Evolutionary conservation across 2,329 filamentous ascomycete genomes (phyloP), one percentile per base, ranked within the genome.

Genomic region (Penicillium concentricum): DNA sequence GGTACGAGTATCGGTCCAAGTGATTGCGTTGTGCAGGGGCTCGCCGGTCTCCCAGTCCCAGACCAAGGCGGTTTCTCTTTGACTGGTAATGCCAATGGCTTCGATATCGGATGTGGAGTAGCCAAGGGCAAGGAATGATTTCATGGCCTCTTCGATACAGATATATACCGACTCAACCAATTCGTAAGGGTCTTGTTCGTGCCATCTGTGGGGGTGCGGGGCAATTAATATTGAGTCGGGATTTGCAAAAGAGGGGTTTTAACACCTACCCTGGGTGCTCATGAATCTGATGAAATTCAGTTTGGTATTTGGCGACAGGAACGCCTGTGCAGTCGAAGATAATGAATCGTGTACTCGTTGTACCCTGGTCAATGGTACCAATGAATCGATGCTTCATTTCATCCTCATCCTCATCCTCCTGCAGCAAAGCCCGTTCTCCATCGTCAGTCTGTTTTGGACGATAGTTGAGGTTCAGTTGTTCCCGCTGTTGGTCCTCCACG

Each of bases 351-450:
- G 91, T 90, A 57, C 89, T 93, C 32, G 92, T 96, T 13, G 92
- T 96, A 57, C 92, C 92, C 69, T 95, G 91, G 71, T 96, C 92
- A 71, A 96, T 92, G 65, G 89, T 90, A 58, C 91, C 92, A 59
- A 96, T 87, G 69, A 90, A 96, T 45, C 63, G 72, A 34, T 74
- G 65, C 54, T 74, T 74, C 39, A 74, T 61, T 47, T 70, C 71
- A 49, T 70, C 67, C 43, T 63, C 68, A 1, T 61, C 60, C 54
- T 35, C 4, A 5, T 74, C 71, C 34, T 74, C 66, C 39, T 74
- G 71, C 10, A 75, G 37, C n/a, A 75, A 30, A 3, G 72, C 71
- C 13, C 72, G 71, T 10, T 71, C 58, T 28, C 73, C 73, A 50
- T 75, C 72, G 28, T 73, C 51, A 32, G 67, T 66, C 52, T 69